phyloP scores from a whole-genome alignment of 306 rosid genomes.

The Potentilla sterilis region DNA sequence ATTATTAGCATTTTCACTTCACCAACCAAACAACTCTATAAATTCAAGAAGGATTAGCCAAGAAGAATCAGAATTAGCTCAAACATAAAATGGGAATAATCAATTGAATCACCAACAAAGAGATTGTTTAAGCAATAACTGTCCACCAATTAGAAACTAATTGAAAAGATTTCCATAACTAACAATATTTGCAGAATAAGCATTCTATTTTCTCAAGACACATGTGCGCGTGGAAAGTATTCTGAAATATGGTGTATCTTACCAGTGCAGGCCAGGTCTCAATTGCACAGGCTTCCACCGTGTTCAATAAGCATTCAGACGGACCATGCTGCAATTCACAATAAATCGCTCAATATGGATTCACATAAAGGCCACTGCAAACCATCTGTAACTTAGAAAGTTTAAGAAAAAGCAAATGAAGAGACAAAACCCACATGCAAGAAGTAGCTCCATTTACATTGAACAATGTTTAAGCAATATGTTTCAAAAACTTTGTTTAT shows the following conservation, averaged over 20 bases:
- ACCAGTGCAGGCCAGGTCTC: conserved; percentile 74
- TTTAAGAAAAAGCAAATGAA: neutral
- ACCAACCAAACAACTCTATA: conserved; percentile 2
- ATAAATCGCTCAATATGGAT: conserved; percentile 1
- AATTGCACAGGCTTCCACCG: conserved; percentile 86
- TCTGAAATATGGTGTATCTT: conserved; percentile 17
- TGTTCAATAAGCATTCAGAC: conserved; percentile 74
- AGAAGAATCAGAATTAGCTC: neutral
- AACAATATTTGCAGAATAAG: neutral
- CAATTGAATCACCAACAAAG: neutral
- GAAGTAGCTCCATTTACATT: neutral
- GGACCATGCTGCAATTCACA: conserved; percentile 71
- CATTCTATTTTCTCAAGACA: neutral
- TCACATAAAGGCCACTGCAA: neutral
- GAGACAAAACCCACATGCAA: neutral
- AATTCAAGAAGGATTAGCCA: neutral
- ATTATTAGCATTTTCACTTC: neutral
- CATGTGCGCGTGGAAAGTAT: neutral
- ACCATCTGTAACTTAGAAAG: neutral
- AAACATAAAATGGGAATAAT: neutral
- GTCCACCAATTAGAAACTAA: conserved; percentile 1
- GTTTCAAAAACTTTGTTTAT: neutral
- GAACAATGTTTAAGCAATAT: neutral
- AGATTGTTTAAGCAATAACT: neutral
- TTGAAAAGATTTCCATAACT: neutral